Evolutionary conservation across 345 rosid genomes (phyloP), one percentile per base, ranked within the genome.

Genomic region (Rubroshorea leprosula): DNA sequence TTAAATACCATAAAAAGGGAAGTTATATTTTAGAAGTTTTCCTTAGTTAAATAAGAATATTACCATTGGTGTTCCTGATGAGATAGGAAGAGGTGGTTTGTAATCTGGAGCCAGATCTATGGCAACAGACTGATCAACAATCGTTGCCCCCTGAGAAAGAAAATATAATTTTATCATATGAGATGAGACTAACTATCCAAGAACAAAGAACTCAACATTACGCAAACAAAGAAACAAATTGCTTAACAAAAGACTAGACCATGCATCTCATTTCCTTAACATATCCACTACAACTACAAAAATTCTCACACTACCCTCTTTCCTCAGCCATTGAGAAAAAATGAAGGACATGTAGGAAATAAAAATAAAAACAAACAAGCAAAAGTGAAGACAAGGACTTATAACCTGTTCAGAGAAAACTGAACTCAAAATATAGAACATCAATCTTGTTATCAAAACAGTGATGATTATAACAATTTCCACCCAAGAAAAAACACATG

Each of bases 101-200:
- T 80, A 88, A 64, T 80, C 79, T 23, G 86, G 79, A 75, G 86
- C 98, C 68, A 78, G 65, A 35, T 81, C 81, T 44, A 91, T 74
- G 58, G 49, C 72, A 56, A 91, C 92, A 51, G 92, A 58, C 64
- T 79, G 82, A 54, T 91, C 92, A 45, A 87, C 88, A 63, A 91
- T 88, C 17, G 91, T 91, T 51, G 96, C 91, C 60, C 96, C 96
- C 98, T 85, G 79, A 21, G 43, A 49, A 23, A 52, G 51, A 43
- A 22, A 26, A 29, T 18, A 43, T 5, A 51, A 13, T 22, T 22
- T 46, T 5, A 45, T 17, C 51, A 52, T 14, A 53, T 7, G 25
- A 46, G 16, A 31, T 6, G 41, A 23, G 27, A 35, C 0, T 15
- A 17, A 66, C 31, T 3, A 43, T 26, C 16, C 41, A 26, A 0